A percentile compares a stretch with the other conserved stretches of the same genome.
phyloP scores from a whole-genome alignment of 2,329 filamentous ascomycete genomes.

The Xylaria sp. region DNA sequence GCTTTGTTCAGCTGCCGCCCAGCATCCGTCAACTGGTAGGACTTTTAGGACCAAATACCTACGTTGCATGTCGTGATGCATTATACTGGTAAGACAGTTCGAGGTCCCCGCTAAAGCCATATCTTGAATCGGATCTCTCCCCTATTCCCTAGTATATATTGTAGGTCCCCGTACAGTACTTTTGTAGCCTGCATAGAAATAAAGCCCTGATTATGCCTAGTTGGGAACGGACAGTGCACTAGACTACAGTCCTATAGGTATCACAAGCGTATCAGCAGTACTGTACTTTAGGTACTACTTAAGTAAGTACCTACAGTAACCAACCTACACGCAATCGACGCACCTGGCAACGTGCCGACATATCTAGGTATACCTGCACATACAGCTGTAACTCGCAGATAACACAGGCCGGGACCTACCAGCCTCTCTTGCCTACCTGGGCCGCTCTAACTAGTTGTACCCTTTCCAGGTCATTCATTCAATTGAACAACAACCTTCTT shows the following conservation, averaged over 20 bases:
- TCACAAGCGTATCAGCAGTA: neutral
- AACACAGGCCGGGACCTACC: constrained; percentile 20
- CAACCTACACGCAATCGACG: neutral
- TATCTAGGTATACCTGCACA: neutral
- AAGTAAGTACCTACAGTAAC: neutral
- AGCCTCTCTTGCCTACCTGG: constrained; percentile 29
- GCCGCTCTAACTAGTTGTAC: constrained; percentile 35
- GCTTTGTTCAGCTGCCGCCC: constrained; percentile 1
- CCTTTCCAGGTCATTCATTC: constrained; percentile 43
- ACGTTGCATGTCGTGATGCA: neutral
- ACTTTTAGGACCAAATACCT: constrained; percentile 18
- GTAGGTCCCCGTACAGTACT: neutral
- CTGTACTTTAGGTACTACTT: constrained; percentile 8
- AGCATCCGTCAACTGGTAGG: constrained; percentile 12
- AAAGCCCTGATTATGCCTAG: constrained; percentile 1
- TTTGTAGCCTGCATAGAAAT: neutral
- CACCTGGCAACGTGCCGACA: constrained; percentile 26
- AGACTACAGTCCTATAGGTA: neutral
- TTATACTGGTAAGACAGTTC: constrained; percentile 1
- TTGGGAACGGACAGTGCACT: constrained; percentile 14
- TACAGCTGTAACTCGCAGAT: constrained; percentile 15
- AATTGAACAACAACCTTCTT: constrained; percentile 50
- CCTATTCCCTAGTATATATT: neutral
- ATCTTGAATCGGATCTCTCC: constrained; percentile 12
- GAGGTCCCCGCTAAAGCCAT: constrained; percentile 21